A percentile compares a stretch with the other conserved stretches of the same genome.
phyloP scores from a whole-genome alignment of 1,284 basidiomycete species.

The Tetrapyrgos nigripes region DNA sequence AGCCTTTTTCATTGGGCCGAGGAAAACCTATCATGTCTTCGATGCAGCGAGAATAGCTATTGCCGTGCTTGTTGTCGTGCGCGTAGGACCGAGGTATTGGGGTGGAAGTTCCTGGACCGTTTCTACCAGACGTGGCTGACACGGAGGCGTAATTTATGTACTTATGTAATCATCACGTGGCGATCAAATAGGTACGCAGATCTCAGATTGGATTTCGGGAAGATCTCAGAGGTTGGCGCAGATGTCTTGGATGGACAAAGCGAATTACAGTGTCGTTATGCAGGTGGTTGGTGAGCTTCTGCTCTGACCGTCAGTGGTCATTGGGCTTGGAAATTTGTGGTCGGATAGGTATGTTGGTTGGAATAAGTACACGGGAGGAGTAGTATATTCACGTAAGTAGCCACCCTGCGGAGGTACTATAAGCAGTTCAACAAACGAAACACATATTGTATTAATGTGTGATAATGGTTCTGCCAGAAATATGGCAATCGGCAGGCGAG shows the following conservation, averaged over 20 bases:
- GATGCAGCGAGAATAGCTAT: slow-evolving; percentile 50
- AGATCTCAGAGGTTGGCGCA: background rate
- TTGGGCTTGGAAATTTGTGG: too few species aligned
- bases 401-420: too few species aligned
- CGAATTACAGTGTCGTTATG: too few species aligned
- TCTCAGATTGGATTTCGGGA: slow-evolving; percentile 13
- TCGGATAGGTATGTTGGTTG: too few species aligned
- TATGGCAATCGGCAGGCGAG: background rate
- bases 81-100: slow-evolving; percentile 54
- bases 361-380: too few species aligned
- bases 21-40: slow-evolving; percentile 66
- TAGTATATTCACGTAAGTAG: too few species aligned
- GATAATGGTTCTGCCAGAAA: too few species aligned
- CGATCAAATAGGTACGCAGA: slow-evolving; percentile 8
- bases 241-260: background rate
- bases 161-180: slow-evolving; percentile 6
- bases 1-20: slow-evolving; percentile 66
- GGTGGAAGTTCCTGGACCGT: slow-evolving; percentile 27
- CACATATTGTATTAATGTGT: too few species aligned
- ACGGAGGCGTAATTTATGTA: background rate
- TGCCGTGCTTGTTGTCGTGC: slow-evolving; percentile 43
- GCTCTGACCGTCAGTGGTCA: too few species aligned
- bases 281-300: too few species aligned
- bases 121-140: background rate
- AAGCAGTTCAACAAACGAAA: too few species aligned